Conservation (phyloP, 495 filamentous ascomycete genomes). For the Xylaria intraflava region DNA sequence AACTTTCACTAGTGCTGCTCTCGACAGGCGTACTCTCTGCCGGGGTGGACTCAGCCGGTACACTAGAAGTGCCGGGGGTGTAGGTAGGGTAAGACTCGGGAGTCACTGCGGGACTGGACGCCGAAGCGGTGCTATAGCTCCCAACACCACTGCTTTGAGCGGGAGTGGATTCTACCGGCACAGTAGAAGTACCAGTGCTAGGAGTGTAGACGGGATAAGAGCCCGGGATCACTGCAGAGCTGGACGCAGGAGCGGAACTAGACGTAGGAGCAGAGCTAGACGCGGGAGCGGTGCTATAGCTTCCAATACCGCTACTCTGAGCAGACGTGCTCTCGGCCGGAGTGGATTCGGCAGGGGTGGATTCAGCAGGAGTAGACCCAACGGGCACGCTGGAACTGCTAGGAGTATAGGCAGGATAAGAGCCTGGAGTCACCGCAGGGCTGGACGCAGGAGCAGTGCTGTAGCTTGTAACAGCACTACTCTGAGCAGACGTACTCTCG, state of each 20-base stretch:
- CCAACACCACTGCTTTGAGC: no score
- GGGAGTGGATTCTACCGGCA: no score
- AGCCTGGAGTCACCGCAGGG: neutral
- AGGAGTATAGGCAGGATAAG: slow-evolving; percentile 10
- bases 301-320: no score
- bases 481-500: slow-evolving; percentile 1
- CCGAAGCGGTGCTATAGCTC: no score
- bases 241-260: slow-evolving; percentile 16
- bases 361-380: slow-evolving; percentile 12
- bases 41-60: slow-evolving; percentile 6
- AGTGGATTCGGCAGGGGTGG: neutral
- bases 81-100: slow-evolving; percentile 6
- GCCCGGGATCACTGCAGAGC: no score
- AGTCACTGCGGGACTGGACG: no score
- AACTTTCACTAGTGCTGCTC: slow-evolving; percentile 7
- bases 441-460: slow-evolving; percentile 10
- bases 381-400: slow-evolving; percentile 12
- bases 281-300: slow-evolving; percentile 26
- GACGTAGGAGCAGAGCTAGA: slow-evolving; percentile 12
- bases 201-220: no score
- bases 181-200: no score
- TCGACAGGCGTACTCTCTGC: slow-evolving; percentile 1
- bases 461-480: slow-evolving; percentile 2
- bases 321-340: no score
- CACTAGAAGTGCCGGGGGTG: slow-evolving; percentile 6